These are phyloP conservation scores for Bruguiera sexangula DNA, from an alignment of 345 rosid genomes.

Conservation along the genomic window DNA sequence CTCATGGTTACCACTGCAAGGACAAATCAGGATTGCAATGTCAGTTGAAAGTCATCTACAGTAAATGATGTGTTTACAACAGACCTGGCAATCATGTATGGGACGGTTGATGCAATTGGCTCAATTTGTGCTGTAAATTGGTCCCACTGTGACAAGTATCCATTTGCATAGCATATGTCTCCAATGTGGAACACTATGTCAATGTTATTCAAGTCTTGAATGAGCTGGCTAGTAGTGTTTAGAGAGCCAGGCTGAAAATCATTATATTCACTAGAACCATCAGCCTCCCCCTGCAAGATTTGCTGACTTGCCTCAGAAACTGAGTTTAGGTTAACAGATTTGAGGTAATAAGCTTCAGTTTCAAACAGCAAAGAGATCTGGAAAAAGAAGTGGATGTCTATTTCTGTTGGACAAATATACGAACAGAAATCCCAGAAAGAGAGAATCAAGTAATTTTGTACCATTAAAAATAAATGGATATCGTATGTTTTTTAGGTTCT, in stretches of 20 bases:
- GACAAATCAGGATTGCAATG: background rate
- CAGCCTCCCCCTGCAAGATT: conserved; percentile 52
- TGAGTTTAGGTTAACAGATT: background rate
- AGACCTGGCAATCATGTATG: conserved; percentile 73
- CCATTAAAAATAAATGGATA: too few species aligned
- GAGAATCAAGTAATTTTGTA: too few species aligned
- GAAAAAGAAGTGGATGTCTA: too few species aligned
- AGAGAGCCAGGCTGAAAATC: conserved; percentile 51
- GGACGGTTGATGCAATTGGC: conserved; percentile 64
- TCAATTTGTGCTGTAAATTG: conserved; percentile 68
- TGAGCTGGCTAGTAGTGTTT: conserved; percentile 60
- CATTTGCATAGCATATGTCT: conserved; percentile 64
- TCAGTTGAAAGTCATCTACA: background rate
- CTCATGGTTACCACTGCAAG: conserved; percentile 66
- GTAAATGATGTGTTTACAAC: background rate
- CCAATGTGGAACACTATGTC: conserved; percentile 70
- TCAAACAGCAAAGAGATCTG: too few species aligned
- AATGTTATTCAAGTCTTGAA: conserved; percentile 46
- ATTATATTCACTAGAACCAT: conserved; percentile 59
- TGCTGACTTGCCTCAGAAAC: conserved; percentile 4
- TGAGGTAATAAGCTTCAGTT: background rate
- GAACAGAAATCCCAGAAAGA: too few species aligned
- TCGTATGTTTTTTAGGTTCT: too few species aligned
- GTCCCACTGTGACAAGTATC: conserved; percentile 75
- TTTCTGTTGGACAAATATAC: too few species aligned